Base-by-base conservation (phyloP, 208 protist genomes). In the Porcisia deanei region DNA sequence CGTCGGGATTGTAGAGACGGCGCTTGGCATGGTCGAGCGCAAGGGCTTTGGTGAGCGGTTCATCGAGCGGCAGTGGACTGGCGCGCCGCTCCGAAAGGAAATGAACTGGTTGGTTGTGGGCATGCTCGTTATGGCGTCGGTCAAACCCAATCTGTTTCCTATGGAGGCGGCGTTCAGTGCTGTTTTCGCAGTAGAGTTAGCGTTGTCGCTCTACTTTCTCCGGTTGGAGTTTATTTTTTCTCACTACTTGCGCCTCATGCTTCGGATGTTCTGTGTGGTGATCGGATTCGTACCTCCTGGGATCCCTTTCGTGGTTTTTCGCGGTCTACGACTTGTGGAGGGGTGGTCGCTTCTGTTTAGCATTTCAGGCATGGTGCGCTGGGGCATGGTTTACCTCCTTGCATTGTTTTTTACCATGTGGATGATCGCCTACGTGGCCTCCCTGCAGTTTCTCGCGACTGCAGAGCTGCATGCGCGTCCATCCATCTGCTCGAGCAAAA, bases 361-460 rank as follows among this genome's bases (percentile, higher is more conserved):
- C 43, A 71, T 96, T 25, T 79, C 87, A 60, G 87, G 91, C 43
- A 90, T 95, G 88, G 81, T 89, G 59, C 77, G 82, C 37, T 95
- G 88, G 85, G 82, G 82, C 20, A 43, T 92, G 43, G 39, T 86
- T n/a, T 91, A 92, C 84, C 76, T 83, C 45, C 43, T 90, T 14
- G 52, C 91, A 3, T 83, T 84, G 3, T 82, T 93, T 52, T 34
- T 88, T 1, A 92, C 84, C 1, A 79, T 93, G 20, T 95, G 87
- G 87, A 93, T 93, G 88, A 87, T 93, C 49, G 63, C 82, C 5
- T 95, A 92, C 71, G 88, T 95, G 57, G 87, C 88, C 43, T 80
- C 88, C 8, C 78, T 90, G 52, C 87, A 91, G 65, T 82, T 88
- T 74, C 60, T 87, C 2, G 37, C 71, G 20, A 30, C 77, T 25